Conservation (phyloP, 2,329 filamentous ascomycete genomes). For the Hypoxylon sp. region DNA sequence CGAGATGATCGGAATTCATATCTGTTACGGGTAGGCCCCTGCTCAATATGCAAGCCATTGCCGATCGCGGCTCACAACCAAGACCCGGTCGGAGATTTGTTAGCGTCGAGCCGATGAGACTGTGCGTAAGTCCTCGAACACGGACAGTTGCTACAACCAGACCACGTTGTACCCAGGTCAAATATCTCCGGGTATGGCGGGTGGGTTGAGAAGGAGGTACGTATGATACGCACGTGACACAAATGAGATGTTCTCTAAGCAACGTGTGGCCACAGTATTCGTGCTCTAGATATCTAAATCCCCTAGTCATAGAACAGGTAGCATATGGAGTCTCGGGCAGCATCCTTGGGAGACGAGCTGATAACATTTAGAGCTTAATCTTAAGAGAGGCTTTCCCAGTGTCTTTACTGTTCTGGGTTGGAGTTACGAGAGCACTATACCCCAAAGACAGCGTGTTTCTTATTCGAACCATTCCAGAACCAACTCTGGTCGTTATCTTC, state of each 20-base stretch:
- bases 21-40: background rate
- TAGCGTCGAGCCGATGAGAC: background rate
- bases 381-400: too few species aligned
- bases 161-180: background rate
- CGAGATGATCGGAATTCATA: background rate
- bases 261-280: too few species aligned
- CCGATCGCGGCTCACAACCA: background rate
- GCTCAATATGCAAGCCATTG: background rate
- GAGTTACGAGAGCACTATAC: background rate
- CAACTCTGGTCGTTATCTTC: background rate
- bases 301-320: background rate
- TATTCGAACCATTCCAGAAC: background rate
- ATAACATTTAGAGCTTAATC: background rate
- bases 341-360: background rate
- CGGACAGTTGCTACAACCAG: background rate
- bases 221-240: background rate
- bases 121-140: background rate
- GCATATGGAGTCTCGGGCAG: background rate
- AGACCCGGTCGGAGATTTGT: background rate
- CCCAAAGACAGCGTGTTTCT: background rate
- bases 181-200: background rate
- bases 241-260: background rate
- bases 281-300: background rate
- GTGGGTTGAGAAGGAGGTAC: background rate
- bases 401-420: background rate